Base-by-base conservation (phyloP, 306 rosid genomes). In the Inga laurina region DNA sequence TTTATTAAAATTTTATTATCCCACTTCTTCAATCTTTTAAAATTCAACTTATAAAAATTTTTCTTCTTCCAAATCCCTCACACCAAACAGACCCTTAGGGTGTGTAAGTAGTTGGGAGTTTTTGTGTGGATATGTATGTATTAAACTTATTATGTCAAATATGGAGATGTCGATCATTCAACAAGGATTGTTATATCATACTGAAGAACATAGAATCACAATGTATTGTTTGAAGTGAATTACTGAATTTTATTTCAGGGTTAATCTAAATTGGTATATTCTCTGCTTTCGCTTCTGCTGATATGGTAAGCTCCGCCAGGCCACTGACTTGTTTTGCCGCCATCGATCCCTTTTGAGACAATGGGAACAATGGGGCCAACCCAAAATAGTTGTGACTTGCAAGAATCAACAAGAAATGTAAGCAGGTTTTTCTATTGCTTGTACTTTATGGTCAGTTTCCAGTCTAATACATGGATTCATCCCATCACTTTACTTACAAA, bases 381-480 rank as follows among this genome's bases (percentile, higher is more conserved):
- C 97, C 32, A 93, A 95, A 89, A 92, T 95, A 66, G 98, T 93
- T 57, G 92, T 95, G 76, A 87, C 94, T 9, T 93, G 98, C 89
- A 95, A 83, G 88, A 93, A 89, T 79, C 98, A 95, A 81, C 97
- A 89, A 81, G 98, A 91, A 87, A 92, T 95, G 98, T 95, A 84
- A 92, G 91, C 82, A 62, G 62, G 72, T 82, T 54, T 79, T 27
- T 85, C 85, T 67, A 64, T 75, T 81, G 81, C 78, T n/a, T 64
- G 77, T 76, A 66, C 27, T 86, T n/a, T 75, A 81, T 61, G 68
- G 74, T 48, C 51, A 41, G 65, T 82, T 80, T 64, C 73, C 43
- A 66, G 71, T 83, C 49, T 69, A 27, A 39, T 74, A 51, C 61
- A 41, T 34, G 18, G 70, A 68, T 75, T 52, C 69, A 21, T 75